phyloP scores from a whole-genome alignment of 177 flowering plant genomes.

The Vitis hybrid region DNA sequence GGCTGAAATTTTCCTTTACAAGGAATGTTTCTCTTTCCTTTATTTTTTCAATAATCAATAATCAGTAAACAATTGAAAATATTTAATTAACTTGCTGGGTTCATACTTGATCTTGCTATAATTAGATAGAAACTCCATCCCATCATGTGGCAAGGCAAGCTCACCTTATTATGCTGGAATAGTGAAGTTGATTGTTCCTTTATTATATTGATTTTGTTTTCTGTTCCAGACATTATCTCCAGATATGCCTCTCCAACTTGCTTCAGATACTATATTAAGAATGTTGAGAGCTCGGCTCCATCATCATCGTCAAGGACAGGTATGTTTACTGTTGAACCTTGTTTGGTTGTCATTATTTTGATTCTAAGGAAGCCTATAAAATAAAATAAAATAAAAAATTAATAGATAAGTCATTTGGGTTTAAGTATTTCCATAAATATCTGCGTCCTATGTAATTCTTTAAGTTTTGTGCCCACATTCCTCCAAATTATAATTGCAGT shows the following conservation, averaged over 20 bases:
- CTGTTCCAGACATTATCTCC: slow-evolving; percentile 80
- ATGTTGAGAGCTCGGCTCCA: slow-evolving; percentile 93
- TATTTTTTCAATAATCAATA: neutral
- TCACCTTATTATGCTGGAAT: neutral
- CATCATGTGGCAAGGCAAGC: neutral
- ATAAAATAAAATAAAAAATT: neutral
- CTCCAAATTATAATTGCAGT: neutral
- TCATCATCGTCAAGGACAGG: slow-evolving; percentile 90
- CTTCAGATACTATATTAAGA: slow-evolving; percentile 84
- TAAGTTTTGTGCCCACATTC: neutral
- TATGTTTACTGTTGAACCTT: slow-evolving; percentile 19
- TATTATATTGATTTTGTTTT: slow-evolving; percentile 1
- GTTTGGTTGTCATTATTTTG: neutral
- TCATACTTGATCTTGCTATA: neutral
- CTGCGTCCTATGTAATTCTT: neutral
- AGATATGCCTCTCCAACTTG: slow-evolving; percentile 94
- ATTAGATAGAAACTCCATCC: neutral
- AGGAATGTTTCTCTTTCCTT: too few relatives aligned
- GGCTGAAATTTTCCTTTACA: too few relatives aligned
- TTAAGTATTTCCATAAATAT: neutral
- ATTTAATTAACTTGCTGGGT: neutral
- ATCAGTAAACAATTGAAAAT: too few relatives aligned
- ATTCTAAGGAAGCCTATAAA: neutral
- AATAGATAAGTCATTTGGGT: too few relatives aligned
- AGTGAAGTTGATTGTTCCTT: neutral